Evolutionary conservation across 306 rosid species (phyloP), one percentile per base, ranked within the genome.

Genomic region (Geum urbanum): DNA sequence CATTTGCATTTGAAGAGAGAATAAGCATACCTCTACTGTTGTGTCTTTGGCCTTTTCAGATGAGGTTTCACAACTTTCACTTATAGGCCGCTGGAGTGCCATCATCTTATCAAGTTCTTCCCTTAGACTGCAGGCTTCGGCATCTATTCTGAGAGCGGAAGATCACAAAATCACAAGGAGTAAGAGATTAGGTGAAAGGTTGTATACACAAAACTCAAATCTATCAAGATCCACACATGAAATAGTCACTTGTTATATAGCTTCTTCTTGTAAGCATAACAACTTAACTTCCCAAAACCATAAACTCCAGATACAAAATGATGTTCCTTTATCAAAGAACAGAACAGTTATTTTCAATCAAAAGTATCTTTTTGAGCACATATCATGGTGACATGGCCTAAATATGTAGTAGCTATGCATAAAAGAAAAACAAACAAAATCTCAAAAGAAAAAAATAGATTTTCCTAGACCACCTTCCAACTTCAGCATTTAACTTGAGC

Each of bases 121-220:
- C 84, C 82, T 90, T 73, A 90, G 59, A 50, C 78, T 82, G 75
- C 78, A 43, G 66, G 79, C 91, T 80, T 92, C 95, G 49, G 84
- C 92, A 80, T 90, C 96, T 85, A 92, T 80, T 85, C 98, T 92
- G 98, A 73, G 83, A 83, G 66, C 77, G 75, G 56, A 69, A 72
- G 43, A 66, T 84, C 70, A 74, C 77, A 72, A 66, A 76, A 69
- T 53, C 46, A 67, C 62, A 57, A 32, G 3, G 37, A 50, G 67
- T 24, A 76, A 72, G 72, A 47, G 76, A 54, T 47, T 70, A 52
- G 77, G n/a, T 12, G 35, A 59, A 66, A 59, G 41, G 63, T 58
- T 11, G 19, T 8, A 6, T 11, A 57, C 35, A 44, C 49, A 16
- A 47, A 37, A 52, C 56, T 53, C 32, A 53, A 16, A 43, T 13